phyloP scores from a whole-genome alignment of 2,329 filamentous ascomycete genomes.

The Colletotrichum sp. region DNA sequence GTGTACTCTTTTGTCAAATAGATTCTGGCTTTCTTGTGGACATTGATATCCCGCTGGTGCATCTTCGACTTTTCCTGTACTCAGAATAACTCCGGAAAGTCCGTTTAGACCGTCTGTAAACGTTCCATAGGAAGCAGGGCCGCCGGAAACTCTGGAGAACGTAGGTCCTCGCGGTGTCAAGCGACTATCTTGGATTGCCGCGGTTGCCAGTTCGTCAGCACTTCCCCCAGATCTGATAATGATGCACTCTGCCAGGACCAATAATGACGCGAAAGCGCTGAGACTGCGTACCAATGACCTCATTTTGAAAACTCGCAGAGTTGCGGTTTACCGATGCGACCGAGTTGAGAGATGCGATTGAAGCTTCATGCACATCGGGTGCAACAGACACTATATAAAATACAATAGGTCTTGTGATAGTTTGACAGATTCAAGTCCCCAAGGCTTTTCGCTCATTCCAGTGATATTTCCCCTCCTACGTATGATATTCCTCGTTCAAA shows the following conservation, averaged over 20 bases:
- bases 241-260: neutral
- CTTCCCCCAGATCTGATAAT: accelerated
- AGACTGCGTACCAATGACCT: neutral
- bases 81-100: neutral
- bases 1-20: too few species aligned
- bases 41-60: neutral
- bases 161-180: neutral
- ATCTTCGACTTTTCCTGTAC: neutral
- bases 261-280: accelerated
- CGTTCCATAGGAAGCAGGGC: neutral
- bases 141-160: neutral
- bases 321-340: neutral
- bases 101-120: neutral
- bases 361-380: neutral
- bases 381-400: neutral
- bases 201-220: neutral
- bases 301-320: neutral
- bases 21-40: neutral
- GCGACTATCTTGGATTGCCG: neutral
- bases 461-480: too few species aligned
- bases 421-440: neutral
- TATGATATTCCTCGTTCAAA: too few species aligned
- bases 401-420: too few species aligned
- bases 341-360: neutral
- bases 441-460: accelerated